Base-by-base conservation (phyloP, 805 yeast genomes). In the Aciculoconidium aculeatum region DNA sequence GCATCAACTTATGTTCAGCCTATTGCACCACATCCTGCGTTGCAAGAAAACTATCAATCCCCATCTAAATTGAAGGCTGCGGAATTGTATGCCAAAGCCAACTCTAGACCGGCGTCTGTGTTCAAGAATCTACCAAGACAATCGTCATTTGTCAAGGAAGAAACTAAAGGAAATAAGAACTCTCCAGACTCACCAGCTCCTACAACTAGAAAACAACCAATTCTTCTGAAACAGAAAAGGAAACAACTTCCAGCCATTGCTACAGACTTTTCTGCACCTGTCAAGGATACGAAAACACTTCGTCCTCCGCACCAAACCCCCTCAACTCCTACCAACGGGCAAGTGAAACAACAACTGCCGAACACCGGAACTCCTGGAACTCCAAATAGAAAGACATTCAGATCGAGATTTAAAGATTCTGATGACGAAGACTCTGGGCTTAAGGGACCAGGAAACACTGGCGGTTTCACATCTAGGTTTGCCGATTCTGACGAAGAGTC, bases 111-210 rank as follows among this genome's bases (percentile, higher is more conserved):
- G 2, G 35, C 36, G 10, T 59, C 66, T 23, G 41, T 47, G 2
- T 59, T 62, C 44, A 67, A 65, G 14, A 62, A 64, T 25, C 58
- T 61, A 18, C 61, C 39, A 44, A 55, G 60, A 45, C 61, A 51
- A 28, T 77, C 86, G 0, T 77, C 85, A 21, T 79, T 72, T 45
- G 77, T 72, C 39, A 77, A 71, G 42, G 61, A 41, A 8, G 27
- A 27, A 7, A 19, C 22, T 10, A 21, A 5, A 51, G 49, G 10
- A 41, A 48, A 1, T 47, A 49, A 33, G n/a, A n/a, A n/a, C n/a
- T 6, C 30, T 10, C 25, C 17, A 21, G n/a, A n/a, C 25, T 14
- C n/a, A 25, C 9, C 28, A 25, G 11, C 11, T 11, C 31, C 21
- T 11, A 21, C 18, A 16, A 17, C 31, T 10, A 22, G 27, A 17